These are phyloP conservation scores for Cordyceps militaris DNA, from an alignment of 2,329 filamentous ascomycete genomes.

Conservation along the genomic window DNA sequence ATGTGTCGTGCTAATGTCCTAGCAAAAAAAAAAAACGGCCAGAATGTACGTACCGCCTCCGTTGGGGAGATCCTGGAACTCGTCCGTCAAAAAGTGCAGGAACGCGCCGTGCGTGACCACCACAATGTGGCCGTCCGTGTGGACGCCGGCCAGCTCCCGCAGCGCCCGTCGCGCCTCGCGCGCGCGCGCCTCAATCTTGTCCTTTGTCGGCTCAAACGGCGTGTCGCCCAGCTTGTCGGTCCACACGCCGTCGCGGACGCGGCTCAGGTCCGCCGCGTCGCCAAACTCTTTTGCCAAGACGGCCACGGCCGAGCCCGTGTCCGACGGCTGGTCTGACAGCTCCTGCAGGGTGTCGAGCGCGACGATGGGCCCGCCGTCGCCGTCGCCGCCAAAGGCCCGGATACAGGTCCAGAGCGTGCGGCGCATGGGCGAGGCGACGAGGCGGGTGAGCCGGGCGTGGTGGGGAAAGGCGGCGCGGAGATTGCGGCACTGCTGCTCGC, in stretches of 20 bases:
- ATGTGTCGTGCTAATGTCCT: no score
- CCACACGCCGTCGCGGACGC: slow-evolving; percentile 58
- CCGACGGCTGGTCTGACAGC: slow-evolving; percentile 65
- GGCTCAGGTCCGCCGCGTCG: slow-evolving; percentile 52
- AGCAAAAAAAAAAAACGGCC: no score
- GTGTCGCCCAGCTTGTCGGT: slow-evolving; percentile 52
- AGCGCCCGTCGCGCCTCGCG: slow-evolving; percentile 54
- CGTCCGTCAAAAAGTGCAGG: slow-evolving; percentile 77
- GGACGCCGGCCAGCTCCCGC: slow-evolving; percentile 31
- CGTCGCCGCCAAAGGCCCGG: slow-evolving; percentile 51
- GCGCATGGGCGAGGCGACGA: slow-evolving; percentile 72
- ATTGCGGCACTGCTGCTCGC: slow-evolving; percentile 63
- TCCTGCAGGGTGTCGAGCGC: slow-evolving; percentile 75
- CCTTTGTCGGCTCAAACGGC: slow-evolving; percentile 39
- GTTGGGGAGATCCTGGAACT: slow-evolving; percentile 58
- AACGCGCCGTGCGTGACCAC: slow-evolving; percentile 79
- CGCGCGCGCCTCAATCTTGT: slow-evolving; percentile 54
- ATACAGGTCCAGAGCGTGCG: slow-evolving; percentile 76
- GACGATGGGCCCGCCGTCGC: slow-evolving; percentile 39
- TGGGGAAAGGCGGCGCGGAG: slow-evolving; percentile 58
- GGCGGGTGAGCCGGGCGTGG: slow-evolving; percentile 57
- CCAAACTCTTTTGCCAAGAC: slow-evolving; percentile 56
- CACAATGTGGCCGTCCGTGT: slow-evolving; percentile 55
- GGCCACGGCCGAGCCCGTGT: slow-evolving; percentile 57
- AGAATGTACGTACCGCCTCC: slow-evolving; percentile 28